phyloP scores from a whole-genome alignment of 129 eudicot genomes.

The Saussurea involucrata region DNA sequence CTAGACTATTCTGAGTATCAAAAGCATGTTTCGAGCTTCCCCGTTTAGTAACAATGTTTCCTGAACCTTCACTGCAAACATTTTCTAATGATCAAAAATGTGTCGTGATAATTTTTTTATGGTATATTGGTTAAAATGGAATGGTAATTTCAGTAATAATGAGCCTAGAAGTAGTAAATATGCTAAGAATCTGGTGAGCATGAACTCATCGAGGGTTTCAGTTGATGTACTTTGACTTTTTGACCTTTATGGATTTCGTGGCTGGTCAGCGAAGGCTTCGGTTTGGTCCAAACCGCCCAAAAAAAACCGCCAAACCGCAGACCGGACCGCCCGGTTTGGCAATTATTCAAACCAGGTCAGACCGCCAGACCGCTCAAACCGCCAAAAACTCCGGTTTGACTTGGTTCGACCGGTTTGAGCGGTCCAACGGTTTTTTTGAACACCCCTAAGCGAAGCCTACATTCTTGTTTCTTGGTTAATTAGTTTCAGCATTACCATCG shows the following conservation, averaged over 20 bases:
- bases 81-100: neutral
- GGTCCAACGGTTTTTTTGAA: too few species aligned
- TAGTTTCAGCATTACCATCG: neutral
- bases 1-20: conserved; percentile 46
- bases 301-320: too few species aligned
- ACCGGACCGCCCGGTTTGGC: too few species aligned
- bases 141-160: neutral
- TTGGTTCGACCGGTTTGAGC: too few species aligned
- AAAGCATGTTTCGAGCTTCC: conserved; percentile 27
- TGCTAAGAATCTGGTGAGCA: conserved; percentile 1
- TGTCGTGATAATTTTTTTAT: neutral
- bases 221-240: neutral
- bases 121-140: neutral
- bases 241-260: neutral
- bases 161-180: neutral
- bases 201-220: neutral
- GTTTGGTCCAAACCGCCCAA: too few species aligned
- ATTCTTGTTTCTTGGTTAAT: neutral
- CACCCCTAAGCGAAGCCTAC: neutral
- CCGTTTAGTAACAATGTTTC: conserved; percentile 21
- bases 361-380: too few species aligned
- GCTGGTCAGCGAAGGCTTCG: too few species aligned
- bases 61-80: conserved; percentile 53
- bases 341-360: too few species aligned
- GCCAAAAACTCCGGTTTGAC: too few species aligned